phyloP scores from a whole-genome alignment of 345 rosid species.

The Syzygium jambos region DNA sequence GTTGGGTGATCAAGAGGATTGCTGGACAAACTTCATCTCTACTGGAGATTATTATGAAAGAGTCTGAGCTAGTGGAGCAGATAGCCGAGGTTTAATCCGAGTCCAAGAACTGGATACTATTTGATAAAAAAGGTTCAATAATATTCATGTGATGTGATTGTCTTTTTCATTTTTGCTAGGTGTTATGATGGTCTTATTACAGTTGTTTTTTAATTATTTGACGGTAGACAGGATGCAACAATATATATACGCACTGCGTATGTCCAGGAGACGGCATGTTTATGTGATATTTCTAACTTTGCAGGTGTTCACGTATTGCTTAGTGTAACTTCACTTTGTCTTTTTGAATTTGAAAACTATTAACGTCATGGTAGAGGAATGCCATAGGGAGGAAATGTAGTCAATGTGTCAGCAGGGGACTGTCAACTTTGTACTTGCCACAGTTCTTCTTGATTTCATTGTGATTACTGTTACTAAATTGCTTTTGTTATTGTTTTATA shows the following conservation, averaged over 20 bases:
- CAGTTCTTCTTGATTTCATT: neutral
- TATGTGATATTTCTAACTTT: neutral
- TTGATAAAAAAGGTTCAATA: conserved; percentile 38
- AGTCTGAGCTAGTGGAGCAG: conserved; percentile 80
- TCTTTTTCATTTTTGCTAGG: neutral
- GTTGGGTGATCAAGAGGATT: conserved; percentile 80
- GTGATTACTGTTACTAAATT: neutral
- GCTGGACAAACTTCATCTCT: conserved; percentile 32
- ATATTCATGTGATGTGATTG: neutral
- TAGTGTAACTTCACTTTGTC: neutral
- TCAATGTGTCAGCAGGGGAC: neutral
- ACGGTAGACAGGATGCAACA: neutral
- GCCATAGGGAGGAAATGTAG: neutral
- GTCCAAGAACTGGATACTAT: conserved; percentile 36
- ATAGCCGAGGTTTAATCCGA: conserved; percentile 78
- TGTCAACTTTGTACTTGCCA: neutral
- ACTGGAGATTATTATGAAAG: conserved; percentile 52
- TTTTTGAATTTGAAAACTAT: neutral
- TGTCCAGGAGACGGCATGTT: neutral
- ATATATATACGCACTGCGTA: neutral
- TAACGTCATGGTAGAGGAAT: neutral
- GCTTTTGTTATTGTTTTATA: neutral
- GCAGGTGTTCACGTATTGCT: neutral
- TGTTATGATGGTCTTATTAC: neutral
- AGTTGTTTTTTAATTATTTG: neutral